These are phyloP conservation scores for Triadica sebifera DNA, from an alignment of 345 rosid genomes.

Conservation along the genomic window DNA sequence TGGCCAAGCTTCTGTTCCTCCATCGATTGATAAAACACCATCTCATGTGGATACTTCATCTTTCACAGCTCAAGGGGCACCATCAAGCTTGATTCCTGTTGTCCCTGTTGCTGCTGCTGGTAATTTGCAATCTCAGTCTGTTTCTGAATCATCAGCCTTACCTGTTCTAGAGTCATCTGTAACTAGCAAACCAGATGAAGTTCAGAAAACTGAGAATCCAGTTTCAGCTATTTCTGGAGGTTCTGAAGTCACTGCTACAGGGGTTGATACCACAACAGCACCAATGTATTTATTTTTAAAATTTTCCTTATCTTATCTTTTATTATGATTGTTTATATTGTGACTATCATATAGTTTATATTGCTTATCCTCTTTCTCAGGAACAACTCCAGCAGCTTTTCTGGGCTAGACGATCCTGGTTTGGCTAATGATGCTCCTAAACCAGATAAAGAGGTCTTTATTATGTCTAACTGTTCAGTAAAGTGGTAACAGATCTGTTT, in stretches of 20 bases:
- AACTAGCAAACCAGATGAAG: slow-evolving; percentile 32
- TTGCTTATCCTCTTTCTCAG: slow-evolving; percentile 28
- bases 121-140: slow-evolving; percentile 32
- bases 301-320: neutral
- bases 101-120: slow-evolving; percentile 42
- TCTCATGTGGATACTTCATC: slow-evolving; percentile 40
- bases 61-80: slow-evolving; percentile 35
- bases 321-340: neutral
- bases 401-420: slow-evolving; percentile 31
- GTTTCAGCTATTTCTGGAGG: slow-evolving; percentile 36
- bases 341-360: slow-evolving; percentile 18
- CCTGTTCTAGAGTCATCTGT: slow-evolving; percentile 41
- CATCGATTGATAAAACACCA: slow-evolving; percentile 32
- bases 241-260: slow-evolving; percentile 42
- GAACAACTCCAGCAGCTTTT: slow-evolving; percentile 24
- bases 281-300: slow-evolving; percentile 45
- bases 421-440: slow-evolving; percentile 34
- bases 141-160: slow-evolving; percentile 41
- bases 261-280: slow-evolving; percentile 28
- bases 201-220: slow-evolving; percentile 37
- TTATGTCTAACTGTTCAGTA: neutral
- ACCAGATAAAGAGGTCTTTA: slow-evolving; percentile 40
- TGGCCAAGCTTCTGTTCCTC: slow-evolving; percentile 28
- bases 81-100: slow-evolving; percentile 53
- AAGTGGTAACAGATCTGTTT: slow-evolving; percentile 9